Percentiles rank a stretch among this genome's conserved stretches.
phyloP scores from a whole-genome alignment of 139 green algal genomes.

The Picochlorum sp. region DNA sequence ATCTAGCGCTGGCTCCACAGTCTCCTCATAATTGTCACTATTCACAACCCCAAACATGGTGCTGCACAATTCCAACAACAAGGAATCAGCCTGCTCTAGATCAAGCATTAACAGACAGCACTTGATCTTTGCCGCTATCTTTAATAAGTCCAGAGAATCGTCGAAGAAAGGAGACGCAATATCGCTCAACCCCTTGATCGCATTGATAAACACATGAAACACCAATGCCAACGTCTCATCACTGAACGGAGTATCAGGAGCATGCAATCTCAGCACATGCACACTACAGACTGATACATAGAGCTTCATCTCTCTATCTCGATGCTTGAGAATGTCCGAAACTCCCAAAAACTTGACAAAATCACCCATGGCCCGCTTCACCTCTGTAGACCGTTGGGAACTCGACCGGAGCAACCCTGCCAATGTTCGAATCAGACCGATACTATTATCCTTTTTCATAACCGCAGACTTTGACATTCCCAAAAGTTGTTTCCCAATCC shows the following conservation, averaged over 20 bases:
- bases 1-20: slow-evolving; percentile 16
- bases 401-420: slow-evolving; percentile 22
- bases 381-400: slow-evolving; percentile 30
- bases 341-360: slow-evolving; percentile 24
- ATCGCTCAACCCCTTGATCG: slow-evolving; percentile 40
- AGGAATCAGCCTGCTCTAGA: slow-evolving; percentile 29
- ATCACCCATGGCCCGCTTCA: slow-evolving; percentile 20
- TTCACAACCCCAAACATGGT: slow-evolving; percentile 41
- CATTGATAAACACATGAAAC: slow-evolving; percentile 42
- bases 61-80: slow-evolving; percentile 33
- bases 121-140: slow-evolving; percentile 43
- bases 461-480: no score
- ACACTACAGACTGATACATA: slow-evolving; percentile 38
- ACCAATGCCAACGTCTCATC: slow-evolving; percentile 41
- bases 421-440: no score
- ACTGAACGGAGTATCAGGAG: slow-evolving; percentile 51
- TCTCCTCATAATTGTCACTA: slow-evolving; percentile 24
- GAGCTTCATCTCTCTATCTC: slow-evolving; percentile 54
- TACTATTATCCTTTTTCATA: no score
- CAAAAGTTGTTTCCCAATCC: no score
- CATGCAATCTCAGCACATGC: slow-evolving; percentile 46
- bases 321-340: slow-evolving; percentile 29
- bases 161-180: slow-evolving; percentile 36
- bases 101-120: slow-evolving; percentile 55
- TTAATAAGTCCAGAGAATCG: slow-evolving; percentile 39